These are phyloP conservation scores for Platanthera zijinensis DNA, from an alignment of 106 monocot genomes.

Conservation along the genomic window DNA sequence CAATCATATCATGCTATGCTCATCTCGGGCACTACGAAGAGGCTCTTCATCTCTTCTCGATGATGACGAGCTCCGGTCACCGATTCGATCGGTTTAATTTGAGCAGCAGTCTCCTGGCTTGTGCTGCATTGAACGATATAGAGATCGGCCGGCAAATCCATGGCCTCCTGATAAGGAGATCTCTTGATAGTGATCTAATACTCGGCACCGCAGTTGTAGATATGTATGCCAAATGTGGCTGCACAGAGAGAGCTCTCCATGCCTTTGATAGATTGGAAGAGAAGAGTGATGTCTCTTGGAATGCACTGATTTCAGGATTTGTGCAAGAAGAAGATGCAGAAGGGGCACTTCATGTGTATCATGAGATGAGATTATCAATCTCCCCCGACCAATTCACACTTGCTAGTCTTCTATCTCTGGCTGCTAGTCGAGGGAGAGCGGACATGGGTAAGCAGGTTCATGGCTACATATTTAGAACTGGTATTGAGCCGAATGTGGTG, in stretches of 20 bases:
- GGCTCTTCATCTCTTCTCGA: slow-evolving; percentile 6
- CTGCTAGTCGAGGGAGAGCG: not conserved
- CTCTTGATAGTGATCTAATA: slow-evolving; percentile 7
- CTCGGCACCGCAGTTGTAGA: slow-evolving; percentile 16
- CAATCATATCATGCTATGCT: slow-evolving; percentile 7
- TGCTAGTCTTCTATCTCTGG: not conserved
- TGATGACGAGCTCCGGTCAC: slow-evolving; percentile 14
- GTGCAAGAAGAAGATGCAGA: slow-evolving; percentile 12
- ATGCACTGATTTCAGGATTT: slow-evolving; percentile 18
- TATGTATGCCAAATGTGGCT: slow-evolving; percentile 23
- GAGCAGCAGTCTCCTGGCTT: slow-evolving; percentile 7
- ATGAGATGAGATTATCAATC: not conserved
- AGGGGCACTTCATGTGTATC: slow-evolving; percentile 2
- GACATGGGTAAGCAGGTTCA: slow-evolving; percentile 5
- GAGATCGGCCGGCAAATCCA: slow-evolving; percentile 4
- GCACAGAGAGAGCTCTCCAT: slow-evolving; percentile 6
- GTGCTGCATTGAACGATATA: slow-evolving; percentile 6
- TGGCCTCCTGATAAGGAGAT: slow-evolving; percentile 16
- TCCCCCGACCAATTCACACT: not conserved
- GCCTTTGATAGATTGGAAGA: slow-evolving; percentile 1
- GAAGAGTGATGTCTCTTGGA: slow-evolving; percentile 15
- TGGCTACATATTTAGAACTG: not conserved
- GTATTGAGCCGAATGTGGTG: not conserved
- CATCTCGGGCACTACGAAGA: slow-evolving; percentile 10
- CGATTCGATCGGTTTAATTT: slow-evolving; percentile 15